Evolutionary conservation across 257 asterid genomes (phyloP), one percentile per base, ranked within the genome.

Genomic region (Jacaranda copaia): DNA sequence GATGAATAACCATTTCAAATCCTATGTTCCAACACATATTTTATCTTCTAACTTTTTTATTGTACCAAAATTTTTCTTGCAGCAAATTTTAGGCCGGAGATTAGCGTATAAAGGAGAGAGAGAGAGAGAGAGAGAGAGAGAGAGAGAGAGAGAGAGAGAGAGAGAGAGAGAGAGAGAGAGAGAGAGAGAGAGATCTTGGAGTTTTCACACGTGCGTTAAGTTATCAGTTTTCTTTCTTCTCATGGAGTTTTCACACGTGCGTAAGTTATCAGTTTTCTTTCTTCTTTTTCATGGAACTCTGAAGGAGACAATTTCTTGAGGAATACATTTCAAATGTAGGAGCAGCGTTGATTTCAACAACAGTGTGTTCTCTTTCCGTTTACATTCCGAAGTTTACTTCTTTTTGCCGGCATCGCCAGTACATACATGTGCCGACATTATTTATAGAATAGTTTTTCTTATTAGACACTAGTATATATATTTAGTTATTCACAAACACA

Each of bases 21-120:
- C 32, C 32, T 25, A 25, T 25, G 32, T 25, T 25, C 32, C 32
- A 25, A 25, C 32, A 25, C 2, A 25, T 25, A 25, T 25, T 25
- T 20, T 13, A 8, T 68, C 60, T 5, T 48, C 57, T 64, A 66
- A 73, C 38, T 14, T 36, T 73, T 43, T 14, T 8, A 8, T 3
- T 42, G 15, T 38, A 56, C 51, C n/a, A 35, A 10, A 11, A 15
- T n/a, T 63, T 69, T 58, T 69, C 7, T 66, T 70, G 82, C 83
- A 84, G 89, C 70, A 77, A 82, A 57, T 42, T 67, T 52, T 69
- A 53, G 75, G 79, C 71, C 32, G 48, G 81, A 20, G 67, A 55
- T 77, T 42, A 51, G 76, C 56, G 62, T 70, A 43, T 16, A 72
- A 14, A 25, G 75, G 61, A 59, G 8, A 68, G 25, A 16, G 61